phyloP scores from a whole-genome alignment of 129 eudicot genomes.

The Tagetes patula region DNA sequence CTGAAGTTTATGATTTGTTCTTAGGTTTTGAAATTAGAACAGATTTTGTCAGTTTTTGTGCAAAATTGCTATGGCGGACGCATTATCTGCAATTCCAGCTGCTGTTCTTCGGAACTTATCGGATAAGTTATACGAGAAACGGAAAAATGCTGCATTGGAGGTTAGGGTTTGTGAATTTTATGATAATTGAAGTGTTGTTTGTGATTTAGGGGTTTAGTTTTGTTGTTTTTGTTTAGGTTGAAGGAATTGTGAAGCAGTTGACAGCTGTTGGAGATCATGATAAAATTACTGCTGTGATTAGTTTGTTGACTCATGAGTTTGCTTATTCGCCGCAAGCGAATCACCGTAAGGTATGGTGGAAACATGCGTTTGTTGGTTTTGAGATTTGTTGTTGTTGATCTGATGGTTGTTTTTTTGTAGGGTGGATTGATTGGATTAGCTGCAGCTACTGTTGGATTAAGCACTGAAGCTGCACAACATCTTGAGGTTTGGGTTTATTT shows the following conservation, averaged over 20 bases:
- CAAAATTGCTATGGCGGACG: constrained; percentile 61
- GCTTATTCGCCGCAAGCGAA: constrained; percentile 72
- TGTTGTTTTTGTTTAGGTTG: constrained; percentile 53
- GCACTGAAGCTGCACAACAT: constrained; percentile 80
- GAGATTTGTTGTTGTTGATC: constrained; percentile 8
- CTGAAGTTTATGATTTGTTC: neutral
- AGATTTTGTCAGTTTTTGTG: neutral
- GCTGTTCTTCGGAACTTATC: constrained; percentile 77
- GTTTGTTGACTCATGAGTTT: constrained; percentile 66
- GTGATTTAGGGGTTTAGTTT: constrained; percentile 18
- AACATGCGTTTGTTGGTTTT: neutral
- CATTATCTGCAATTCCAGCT: constrained; percentile 63
- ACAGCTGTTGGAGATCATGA: constrained; percentile 69
- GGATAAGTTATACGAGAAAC: constrained; percentile 87
- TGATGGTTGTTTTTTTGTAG: constrained; percentile 37
- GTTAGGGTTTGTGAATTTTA: constrained; percentile 24
- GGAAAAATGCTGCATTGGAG: constrained; percentile 93
- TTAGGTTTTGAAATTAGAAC: neutral
- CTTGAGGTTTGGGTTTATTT: constrained; percentile 58
- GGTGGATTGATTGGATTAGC: constrained; percentile 97
- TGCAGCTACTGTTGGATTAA: constrained; percentile 88
- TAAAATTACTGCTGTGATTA: constrained; percentile 67
- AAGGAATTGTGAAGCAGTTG: constrained; percentile 84
- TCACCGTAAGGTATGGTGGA: constrained; percentile 61
- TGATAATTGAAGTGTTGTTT: neutral